Base-by-base conservation (phyloP, 2,329 filamentous ascomycete genomes). In the Pochonia chlamydosporia region DNA sequence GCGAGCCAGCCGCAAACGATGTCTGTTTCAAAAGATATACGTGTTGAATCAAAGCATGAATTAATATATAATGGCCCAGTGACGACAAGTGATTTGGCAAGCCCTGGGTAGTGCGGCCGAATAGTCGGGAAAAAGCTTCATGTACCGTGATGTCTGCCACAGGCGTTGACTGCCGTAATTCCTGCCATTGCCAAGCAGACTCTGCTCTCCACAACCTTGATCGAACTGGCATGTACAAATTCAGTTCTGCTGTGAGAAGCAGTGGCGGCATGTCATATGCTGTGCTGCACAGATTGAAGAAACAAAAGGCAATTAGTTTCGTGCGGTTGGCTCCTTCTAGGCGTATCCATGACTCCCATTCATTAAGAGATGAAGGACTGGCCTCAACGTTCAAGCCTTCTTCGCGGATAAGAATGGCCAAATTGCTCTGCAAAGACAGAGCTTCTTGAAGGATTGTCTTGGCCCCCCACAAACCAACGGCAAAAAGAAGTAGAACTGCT, bases 41-140 rank as follows among this genome's bases (percentile, higher is more conserved):
- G 51, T 87, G 83, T 56, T 89, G 85, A 10, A 88, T 75, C 21
- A 89, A 62, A 3, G 83, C 84, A 56, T 88, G 84, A 3, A 89
- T 84, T 28, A 89, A 69, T 7, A 87, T 76, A 53, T 89, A 87
- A 55, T 85, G 85, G 1, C 84, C 85, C 6, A 86, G 64, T 0
- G 81, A 79, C 0, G 78, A 80, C 47, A 80, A 68, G 39, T 74
- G 72, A 1, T 70, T 63, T 1, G 73, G 72, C 1, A 76, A 67
- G 0, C 67, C 69, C 51, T 77, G 72, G 1, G 69, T 66, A 3
- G 70, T 65, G 30, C 79, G 73, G 23, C 76, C 71, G 30, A 84
- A 71, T 0, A 84, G 65, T 35, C 75, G 67, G 5, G 72, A 71
- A 41, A 84, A 74, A 1, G 78, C 75, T 30, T 83, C 77, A 49